A percentile compares a stretch with the other conserved stretches of the same genome.
Evolutionary conservation across 495 filamentous ascomycete species (phyloP).

Genomic region (Neurospora discreta): DNA sequence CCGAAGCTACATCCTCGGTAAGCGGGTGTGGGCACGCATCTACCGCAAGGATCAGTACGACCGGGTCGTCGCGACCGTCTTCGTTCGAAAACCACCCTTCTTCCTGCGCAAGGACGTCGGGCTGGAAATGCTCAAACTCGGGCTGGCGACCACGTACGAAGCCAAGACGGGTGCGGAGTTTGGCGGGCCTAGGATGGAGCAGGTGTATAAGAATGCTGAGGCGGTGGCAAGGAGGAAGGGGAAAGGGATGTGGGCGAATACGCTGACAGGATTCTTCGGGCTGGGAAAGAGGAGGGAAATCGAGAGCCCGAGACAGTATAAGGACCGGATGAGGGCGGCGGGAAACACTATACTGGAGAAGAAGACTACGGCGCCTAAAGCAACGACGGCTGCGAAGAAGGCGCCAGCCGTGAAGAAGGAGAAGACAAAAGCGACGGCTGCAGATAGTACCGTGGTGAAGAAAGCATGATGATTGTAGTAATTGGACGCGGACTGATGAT

Average conservation of each 20-base stretch:
- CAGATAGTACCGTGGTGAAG: not conserved
- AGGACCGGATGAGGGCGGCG: slow-evolving; percentile 47
- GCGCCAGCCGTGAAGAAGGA: not conserved
- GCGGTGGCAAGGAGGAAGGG: slow-evolving; percentile 53
- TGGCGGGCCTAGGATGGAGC: slow-evolving; percentile 47
- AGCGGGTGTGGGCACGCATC: slow-evolving; percentile 68
- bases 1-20: slow-evolving; percentile 54
- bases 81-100: slow-evolving; percentile 50
- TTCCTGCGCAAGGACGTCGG: slow-evolving; percentile 69
- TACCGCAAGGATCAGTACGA: slow-evolving; percentile 86
- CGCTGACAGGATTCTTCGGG: slow-evolving; percentile 10
- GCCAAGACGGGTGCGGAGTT: slow-evolving; percentile 82
- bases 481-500: not conserved
- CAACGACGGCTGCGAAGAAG: not conserved
- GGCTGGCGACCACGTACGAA: slow-evolving; percentile 85
- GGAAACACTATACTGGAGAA: slow-evolving; percentile 10
- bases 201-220: slow-evolving; percentile 62
- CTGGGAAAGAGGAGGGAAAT: slow-evolving; percentile 36
- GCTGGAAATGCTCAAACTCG: slow-evolving; percentile 72
- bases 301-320: slow-evolving; percentile 82
- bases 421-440: not conserved
- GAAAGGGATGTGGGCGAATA: slow-evolving; percentile 62
- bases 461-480: not conserved
- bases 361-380: not conserved
- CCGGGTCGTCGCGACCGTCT: slow-evolving; percentile 77